phyloP scores from a whole-genome alignment of 805 yeast species.

The Candida argentea region DNA sequence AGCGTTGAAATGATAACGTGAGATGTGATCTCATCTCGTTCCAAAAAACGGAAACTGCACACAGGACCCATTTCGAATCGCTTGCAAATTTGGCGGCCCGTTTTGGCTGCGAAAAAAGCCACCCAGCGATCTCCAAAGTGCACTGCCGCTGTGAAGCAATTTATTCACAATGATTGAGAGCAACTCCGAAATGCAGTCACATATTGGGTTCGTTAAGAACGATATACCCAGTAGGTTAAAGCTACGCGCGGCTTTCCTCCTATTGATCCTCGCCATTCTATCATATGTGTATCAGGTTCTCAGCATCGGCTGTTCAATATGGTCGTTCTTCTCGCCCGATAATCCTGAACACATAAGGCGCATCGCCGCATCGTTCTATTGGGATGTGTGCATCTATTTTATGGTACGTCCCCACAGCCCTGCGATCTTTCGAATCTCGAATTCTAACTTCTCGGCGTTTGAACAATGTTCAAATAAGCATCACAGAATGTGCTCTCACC shows the following conservation, averaged over 20 bases:
- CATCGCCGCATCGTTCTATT: conserved; percentile 11
- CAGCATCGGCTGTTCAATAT: neutral
- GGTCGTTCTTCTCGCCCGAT: conserved; percentile 10
- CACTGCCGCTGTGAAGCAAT: no score
- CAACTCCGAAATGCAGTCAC: no score
- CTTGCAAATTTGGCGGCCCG: no score
- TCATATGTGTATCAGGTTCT: conserved; percentile 1
- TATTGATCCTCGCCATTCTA: neutral
- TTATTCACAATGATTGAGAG: no score
- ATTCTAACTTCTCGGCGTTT: conserved; percentile 12
- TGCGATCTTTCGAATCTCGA: neutral
- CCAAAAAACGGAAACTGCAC: no score
- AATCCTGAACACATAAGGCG: conserved; percentile 10
- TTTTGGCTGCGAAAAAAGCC: no score
- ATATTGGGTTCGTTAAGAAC: no score
- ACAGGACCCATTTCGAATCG: no score
- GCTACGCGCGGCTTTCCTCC: neutral
- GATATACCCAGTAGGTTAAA: no score
- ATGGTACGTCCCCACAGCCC: conserved; percentile 13
- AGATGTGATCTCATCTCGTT: no score
- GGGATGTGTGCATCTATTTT: conserved; percentile 21
- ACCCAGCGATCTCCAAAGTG: no score
- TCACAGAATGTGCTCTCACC: conserved; percentile 33
- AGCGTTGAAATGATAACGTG: no score
- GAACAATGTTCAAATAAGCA: conserved; percentile 25